Percentiles rank a stretch among this genome's conserved stretches.
phyloP scores from a whole-genome alignment of 305 asterid genomes.

The Salvia sclarea region DNA sequence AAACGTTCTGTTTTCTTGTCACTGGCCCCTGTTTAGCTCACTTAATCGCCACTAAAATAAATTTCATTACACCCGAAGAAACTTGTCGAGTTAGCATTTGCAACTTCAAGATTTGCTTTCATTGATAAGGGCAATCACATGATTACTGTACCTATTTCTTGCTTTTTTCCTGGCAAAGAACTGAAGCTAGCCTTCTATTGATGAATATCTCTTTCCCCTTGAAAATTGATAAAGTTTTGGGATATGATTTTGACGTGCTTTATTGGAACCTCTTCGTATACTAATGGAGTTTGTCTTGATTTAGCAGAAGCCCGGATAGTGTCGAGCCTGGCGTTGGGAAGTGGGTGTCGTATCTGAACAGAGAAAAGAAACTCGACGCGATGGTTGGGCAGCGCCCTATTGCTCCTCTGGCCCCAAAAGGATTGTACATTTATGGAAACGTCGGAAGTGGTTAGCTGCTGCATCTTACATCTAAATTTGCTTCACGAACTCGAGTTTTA shows the following conservation, averaged over 20 bases:
- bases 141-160: no score
- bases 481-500: slow-evolving; percentile 20
- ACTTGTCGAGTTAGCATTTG: no score
- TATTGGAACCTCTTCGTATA: slow-evolving; percentile 11
- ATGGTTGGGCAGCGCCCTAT: slow-evolving; percentile 74
- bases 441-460: slow-evolving; percentile 92
- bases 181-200: neutral
- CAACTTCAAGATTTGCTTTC: neutral
- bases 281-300: slow-evolving; percentile 31
- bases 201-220: no score
- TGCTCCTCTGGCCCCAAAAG: slow-evolving; percentile 95
- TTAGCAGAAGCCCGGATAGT: slow-evolving; percentile 48
- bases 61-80: no score
- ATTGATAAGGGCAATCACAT: neutral
- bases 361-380: slow-evolving; percentile 83
- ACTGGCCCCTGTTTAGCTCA: no score
- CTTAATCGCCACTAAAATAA: no score
- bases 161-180: neutral
- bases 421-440: slow-evolving; percentile 86
- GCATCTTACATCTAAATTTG: slow-evolving; percentile 28
- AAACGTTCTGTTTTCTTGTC: no score
- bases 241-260: neutral
- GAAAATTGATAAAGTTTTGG: neutral
- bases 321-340: slow-evolving; percentile 93
- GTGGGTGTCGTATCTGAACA: slow-evolving; percentile 97